These are phyloP conservation scores for Epipyxis sp. DNA, from an alignment of 108 stramenopile species.

Conservation along the genomic window DNA sequence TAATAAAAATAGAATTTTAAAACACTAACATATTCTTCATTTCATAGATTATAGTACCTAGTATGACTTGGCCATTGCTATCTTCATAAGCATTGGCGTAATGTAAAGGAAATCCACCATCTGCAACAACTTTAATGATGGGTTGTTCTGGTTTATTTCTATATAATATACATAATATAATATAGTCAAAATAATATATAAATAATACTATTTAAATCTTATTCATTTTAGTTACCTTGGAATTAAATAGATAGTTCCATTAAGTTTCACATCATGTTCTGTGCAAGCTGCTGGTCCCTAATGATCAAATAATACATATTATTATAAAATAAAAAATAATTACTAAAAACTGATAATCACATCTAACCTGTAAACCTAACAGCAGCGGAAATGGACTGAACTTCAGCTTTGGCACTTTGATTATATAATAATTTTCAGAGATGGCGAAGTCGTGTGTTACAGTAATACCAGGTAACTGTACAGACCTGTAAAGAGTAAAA, in stretches of 20 bases:
- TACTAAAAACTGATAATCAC: neutral
- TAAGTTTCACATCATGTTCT: neutral
- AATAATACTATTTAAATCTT: no score
- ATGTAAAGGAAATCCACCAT: slow-evolving; percentile 38
- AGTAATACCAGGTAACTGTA: slow-evolving; percentile 1
- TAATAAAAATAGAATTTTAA: no score
- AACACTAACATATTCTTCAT: no score
- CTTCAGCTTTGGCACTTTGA: slow-evolving; percentile 43
- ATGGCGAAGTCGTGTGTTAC: slow-evolving; percentile 54
- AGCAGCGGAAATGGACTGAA: slow-evolving; percentile 50
- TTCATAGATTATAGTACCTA: no score
- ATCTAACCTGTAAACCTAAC: slow-evolving; percentile 40
- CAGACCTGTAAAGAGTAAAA: neutral
- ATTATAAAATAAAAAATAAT: neutral
- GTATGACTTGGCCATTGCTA: slow-evolving; percentile 30
- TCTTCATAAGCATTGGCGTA: slow-evolving; percentile 46
- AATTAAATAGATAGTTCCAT: neutral
- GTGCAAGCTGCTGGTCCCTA: slow-evolving; percentile 9
- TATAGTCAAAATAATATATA: no score
- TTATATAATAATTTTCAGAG: slow-evolving; percentile 48
- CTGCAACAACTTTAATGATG: neutral
- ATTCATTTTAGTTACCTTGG: no score
- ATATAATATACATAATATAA: no score
- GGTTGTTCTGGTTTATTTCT: neutral
- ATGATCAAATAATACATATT: neutral